Base-by-base conservation (phyloP, 257 asterid genomes). In the Linaria vulgaris region DNA sequence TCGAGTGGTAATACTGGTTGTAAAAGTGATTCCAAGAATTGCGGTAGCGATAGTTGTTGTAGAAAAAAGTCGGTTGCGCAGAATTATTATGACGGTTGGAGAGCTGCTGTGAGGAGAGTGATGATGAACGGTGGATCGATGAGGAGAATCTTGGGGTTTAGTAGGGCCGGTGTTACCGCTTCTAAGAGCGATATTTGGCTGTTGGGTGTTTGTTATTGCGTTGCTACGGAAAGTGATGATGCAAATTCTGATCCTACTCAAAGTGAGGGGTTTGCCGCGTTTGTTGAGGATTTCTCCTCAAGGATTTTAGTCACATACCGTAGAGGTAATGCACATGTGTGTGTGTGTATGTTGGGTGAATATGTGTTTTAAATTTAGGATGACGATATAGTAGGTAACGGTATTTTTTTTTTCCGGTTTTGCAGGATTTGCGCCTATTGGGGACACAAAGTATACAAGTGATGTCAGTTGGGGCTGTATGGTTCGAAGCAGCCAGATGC, bases 401-500 rank as follows among this genome's bases (percentile, higher is more conserved):
- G n/a, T 9, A 1, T 5, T 61, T 24, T 44, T 67, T 72, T 66
- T 45, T 37, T 15, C 47, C 52, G 37, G 57, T 27, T 65, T 50
- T 64, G 61, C 81, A 94, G 99, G 99, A 4, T 94, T 94, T 74
- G 44, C 78, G 5, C 83, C 88, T 24, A 87, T 94, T 54, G 91
- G 80, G 66, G 96, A 86, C 56, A 63, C 95, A 3, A 94, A 90
- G 80, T 90, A 87, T 75, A 72, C 72, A 20, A 90, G 97, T 69
- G 99, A 94, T 63, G 95, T 80, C 56, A 70, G 76, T 71, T 94
- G 99, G 99, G 99, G 99, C 22, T 94, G 99, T 74, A 94, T 94
- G 99, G 83, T 90, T 58, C 87, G 99, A 65, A 90, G 99, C 84
- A 86, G 99, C 81, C 99, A 94, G 82, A 94, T 94, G 99, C 99